phyloP scores from a whole-genome alignment of 345 rosid species.

The Anastatica hierochuntica region DNA sequence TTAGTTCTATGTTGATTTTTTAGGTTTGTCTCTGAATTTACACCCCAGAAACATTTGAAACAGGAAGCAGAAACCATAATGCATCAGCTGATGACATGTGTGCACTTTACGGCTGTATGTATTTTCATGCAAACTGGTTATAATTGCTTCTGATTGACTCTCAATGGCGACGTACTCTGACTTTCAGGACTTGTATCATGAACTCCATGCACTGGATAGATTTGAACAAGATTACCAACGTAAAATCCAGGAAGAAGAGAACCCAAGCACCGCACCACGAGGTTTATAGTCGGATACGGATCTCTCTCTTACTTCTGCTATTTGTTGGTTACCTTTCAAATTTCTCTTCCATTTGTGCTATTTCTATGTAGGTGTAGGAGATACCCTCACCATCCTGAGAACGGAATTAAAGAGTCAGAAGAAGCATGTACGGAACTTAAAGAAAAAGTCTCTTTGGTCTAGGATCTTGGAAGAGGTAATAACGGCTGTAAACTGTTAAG shows the following conservation, averaged over 20 bases:
- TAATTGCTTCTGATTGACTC: slow-evolving; percentile 1
- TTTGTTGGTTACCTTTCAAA: neutral
- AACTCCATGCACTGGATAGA: slow-evolving; percentile 91
- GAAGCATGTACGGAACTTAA: slow-evolving; percentile 80
- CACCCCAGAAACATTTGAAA: slow-evolving; percentile 62
- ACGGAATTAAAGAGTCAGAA: slow-evolving; percentile 85
- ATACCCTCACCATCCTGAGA: slow-evolving; percentile 75
- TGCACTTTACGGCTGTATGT: slow-evolving; percentile 88
- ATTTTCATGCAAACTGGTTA: slow-evolving; percentile 9
- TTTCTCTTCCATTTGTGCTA: neutral
- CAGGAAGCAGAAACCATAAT: slow-evolving; percentile 66
- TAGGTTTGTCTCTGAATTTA: slow-evolving; percentile 77
- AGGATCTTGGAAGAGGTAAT: slow-evolving; percentile 97
- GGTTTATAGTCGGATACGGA: slow-evolving; percentile 37
- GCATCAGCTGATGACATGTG: slow-evolving; percentile 67
- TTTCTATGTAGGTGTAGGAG: slow-evolving; percentile 40
- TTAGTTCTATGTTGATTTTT: slow-evolving; percentile 19
- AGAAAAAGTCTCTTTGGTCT: slow-evolving; percentile 97
- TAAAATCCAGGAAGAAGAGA: slow-evolving; percentile 88
- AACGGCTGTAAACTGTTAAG: too few species aligned
- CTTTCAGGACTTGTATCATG: slow-evolving; percentile 87
- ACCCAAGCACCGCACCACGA: slow-evolving; percentile 55
- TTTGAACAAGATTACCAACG: slow-evolving; percentile 97
- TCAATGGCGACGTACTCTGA: neutral
- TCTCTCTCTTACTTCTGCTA: neutral